Base-by-base conservation (phyloP, 2,329 filamentous ascomycete genomes). In the Claviceps monticola region DNA sequence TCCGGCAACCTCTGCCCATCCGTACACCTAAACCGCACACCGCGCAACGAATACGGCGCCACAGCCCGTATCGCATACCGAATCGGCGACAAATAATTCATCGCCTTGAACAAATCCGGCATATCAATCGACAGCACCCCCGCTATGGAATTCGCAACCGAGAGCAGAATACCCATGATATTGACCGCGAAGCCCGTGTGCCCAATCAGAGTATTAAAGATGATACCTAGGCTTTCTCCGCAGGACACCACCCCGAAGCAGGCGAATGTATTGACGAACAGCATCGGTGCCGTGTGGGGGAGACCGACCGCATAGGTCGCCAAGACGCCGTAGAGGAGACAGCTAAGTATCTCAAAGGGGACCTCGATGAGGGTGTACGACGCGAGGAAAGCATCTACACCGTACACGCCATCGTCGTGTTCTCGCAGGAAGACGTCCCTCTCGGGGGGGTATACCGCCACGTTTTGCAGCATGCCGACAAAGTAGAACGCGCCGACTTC, bases 121-220 rank as follows among this genome's bases (percentile, higher is more conserved):
- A 88, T 81, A 58, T 82, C 69, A 56, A 88, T 81, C 52, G 79
- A 84, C 64, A 89, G 75, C 37, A 88, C 72, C 0, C 85, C 85
- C 0, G 78, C 77, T 74, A 89, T 85, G 60, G 81, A 76, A 58
- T 83, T 83, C 0, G 84, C 81, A 7, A 90, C 76, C 0, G 80
- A 82, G 3, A 90, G 71, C 17, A 89, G 71, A 43, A 87, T 75
- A 1, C 77, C 81, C 56, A 83, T 87, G 52, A 87, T 67, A 58
- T 86, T 88, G 53, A 89, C 79, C 0, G 84, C 83, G 62, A 89
- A 89, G 2, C 86, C 86, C 0, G 83, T 85, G 61, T 89, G 84
- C 7, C 63, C 65, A 62, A 88, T 86, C 8, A 89, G 68, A 0
- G 84, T 88, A 67, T 88, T 88, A 71, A 89, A 89, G 68, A 88